A percentile compares a stretch with the other conserved stretches of the same genome.
Conservation (phyloP, 768 basidiomycete genomes). For the Trametes maxima region DNA sequence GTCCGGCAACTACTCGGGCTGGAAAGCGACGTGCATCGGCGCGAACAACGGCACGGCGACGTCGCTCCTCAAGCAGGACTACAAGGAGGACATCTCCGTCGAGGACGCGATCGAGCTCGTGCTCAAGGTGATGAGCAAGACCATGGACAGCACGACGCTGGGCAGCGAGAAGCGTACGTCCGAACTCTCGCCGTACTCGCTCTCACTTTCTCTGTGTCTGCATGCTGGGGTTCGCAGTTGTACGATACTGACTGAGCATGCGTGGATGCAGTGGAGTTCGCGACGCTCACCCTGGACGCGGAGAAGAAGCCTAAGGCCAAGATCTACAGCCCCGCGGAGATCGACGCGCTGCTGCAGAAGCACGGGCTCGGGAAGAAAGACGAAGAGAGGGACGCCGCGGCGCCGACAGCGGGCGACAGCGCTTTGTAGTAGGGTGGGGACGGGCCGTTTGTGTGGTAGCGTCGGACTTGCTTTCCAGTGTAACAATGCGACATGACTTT, state of each 20-base stretch:
- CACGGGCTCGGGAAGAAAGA: slow-evolving; percentile 88
- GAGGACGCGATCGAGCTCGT: slow-evolving; percentile 93
- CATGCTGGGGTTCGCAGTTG: neutral
- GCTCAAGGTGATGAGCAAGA: slow-evolving; percentile 97
- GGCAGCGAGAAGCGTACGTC: slow-evolving; percentile 92
- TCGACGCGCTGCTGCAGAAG: slow-evolving; percentile 77
- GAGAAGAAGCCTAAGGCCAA: slow-evolving; percentile 80
- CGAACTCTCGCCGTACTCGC: neutral
- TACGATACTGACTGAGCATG: neutral
- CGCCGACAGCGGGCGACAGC: slow-evolving; percentile 25
- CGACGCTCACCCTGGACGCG: slow-evolving; percentile 86
- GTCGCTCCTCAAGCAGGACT: slow-evolving; percentile 95
- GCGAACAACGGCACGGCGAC: slow-evolving; percentile 97
- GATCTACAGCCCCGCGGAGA: slow-evolving; percentile 88
- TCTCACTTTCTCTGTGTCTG: neutral
- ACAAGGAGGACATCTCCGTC: slow-evolving; percentile 90
- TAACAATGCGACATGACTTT: slow-evolving; percentile 19
- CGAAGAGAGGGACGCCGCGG: slow-evolving; percentile 83
- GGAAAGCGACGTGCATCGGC: slow-evolving; percentile 99
- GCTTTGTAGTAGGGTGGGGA: slow-evolving; percentile 3
- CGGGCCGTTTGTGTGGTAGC: neutral
- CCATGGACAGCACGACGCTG: slow-evolving; percentile 97
- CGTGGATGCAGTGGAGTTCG: slow-evolving; percentile 80
- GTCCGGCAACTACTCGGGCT: slow-evolving; percentile 96
- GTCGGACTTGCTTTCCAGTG: slow-evolving; percentile 19